Evolutionary conservation across 176 grass and related monocot species (phyloP).

Genomic region (Thinopyrum elongatum): DNA sequence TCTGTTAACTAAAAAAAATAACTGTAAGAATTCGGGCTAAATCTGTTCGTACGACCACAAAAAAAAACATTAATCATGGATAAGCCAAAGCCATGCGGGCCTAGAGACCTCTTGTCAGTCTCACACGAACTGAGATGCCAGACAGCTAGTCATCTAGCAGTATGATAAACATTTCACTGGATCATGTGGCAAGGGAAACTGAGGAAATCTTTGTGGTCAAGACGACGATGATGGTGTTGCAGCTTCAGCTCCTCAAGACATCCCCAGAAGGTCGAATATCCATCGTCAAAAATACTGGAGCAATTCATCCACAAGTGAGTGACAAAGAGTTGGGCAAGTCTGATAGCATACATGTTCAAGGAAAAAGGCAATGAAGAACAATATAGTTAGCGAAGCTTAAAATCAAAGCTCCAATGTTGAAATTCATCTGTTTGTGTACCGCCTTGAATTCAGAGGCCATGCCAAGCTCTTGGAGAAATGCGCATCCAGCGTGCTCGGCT

Average conservation of each 20-base stretch:
- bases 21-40: too few relatives aligned
- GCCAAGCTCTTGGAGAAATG: conserved; percentile 60
- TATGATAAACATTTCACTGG: neutral
- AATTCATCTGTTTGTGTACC: too few relatives aligned
- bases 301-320: conserved; percentile 56
- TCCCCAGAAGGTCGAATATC: conserved; percentile 37
- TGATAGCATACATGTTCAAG: neutral
- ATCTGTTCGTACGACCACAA: too few relatives aligned
- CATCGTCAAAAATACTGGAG: conserved; percentile 52
- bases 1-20: too few relatives aligned
- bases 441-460: conserved; percentile 65
- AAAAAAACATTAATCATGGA: too few relatives aligned
- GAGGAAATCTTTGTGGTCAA: neutral
- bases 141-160: neutral
- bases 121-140: neutral
- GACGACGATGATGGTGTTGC: conserved; percentile 4
- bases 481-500: conserved; percentile 46
- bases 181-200: neutral
- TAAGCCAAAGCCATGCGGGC: too few relatives aligned
- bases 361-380: neutral
- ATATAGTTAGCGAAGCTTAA: neutral
- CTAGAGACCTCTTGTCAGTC: neutral
- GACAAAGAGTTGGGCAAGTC: conserved; percentile 53
- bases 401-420: neutral
- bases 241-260: conserved; percentile 15